These are phyloP conservation scores for Parmales sp. DNA, from an alignment of 108 stramenopile genomes.

Conservation along the genomic window DNA sequence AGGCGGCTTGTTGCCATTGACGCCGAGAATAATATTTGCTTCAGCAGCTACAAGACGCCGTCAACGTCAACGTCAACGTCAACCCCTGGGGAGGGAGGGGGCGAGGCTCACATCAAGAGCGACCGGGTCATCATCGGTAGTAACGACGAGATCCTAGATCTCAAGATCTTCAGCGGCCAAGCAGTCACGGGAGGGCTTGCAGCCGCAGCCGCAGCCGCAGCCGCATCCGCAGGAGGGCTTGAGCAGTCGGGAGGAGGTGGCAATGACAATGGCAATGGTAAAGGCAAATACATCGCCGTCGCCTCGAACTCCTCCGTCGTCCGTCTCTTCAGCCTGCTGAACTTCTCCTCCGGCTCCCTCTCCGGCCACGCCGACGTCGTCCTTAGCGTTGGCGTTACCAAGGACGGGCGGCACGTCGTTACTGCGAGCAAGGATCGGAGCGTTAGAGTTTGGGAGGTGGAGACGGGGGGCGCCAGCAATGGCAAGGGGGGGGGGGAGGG, in stretches of 20 bases:
- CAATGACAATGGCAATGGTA: slow-evolving; percentile 19
- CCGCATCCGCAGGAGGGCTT: too few species aligned
- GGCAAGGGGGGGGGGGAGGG: too few species aligned
- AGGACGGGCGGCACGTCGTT: slow-evolving; percentile 73
- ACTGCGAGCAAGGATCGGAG: slow-evolving; percentile 85
- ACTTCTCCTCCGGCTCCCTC: slow-evolving; percentile 63
- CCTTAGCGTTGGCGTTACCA: slow-evolving; percentile 76
- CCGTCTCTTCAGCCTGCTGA: slow-evolving; percentile 64
- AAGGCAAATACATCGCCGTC: slow-evolving; percentile 52
- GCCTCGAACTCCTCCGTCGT: slow-evolving; percentile 89
- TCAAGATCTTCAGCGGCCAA: slow-evolving; percentile 56
- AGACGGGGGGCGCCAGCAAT: too few species aligned
- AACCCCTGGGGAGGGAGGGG: neutral
- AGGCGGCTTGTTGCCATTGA: slow-evolving; percentile 65
- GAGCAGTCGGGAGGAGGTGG: slow-evolving; percentile 20
- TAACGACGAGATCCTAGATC: slow-evolving; percentile 86
- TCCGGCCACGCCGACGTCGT: slow-evolving; percentile 90
- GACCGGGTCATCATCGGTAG: slow-evolving; percentile 76
- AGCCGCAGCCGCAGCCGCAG: too few species aligned
- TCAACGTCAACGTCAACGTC: slow-evolving; percentile 12
- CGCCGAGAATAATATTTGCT: slow-evolving; percentile 79
- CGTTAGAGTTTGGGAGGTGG: slow-evolving; percentile 61
- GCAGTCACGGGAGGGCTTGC: too few species aligned
- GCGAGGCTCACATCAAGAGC: slow-evolving; percentile 17
- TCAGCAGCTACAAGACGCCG: slow-evolving; percentile 34